These are phyloP conservation scores for Agrostemma githago DNA, from an alignment of 148 eudicot species.

Conservation along the genomic window DNA sequence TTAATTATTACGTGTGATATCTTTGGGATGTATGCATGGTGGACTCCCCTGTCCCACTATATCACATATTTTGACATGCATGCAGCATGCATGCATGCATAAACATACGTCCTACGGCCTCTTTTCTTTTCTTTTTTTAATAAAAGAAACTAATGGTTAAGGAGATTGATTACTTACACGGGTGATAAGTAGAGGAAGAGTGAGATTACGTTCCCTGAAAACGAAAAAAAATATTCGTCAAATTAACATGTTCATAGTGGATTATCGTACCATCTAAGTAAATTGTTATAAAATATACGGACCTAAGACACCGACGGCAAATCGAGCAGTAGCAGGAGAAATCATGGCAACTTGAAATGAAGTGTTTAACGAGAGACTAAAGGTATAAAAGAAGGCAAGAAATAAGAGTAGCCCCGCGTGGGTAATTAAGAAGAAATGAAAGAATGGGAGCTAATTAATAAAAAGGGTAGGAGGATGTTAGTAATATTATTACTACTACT, in stretches of 20 bases:
- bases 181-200: slow-evolving; percentile 31
- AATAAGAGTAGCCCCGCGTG: background rate
- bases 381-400: background rate
- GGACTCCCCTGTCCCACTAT: background rate
- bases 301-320: slow-evolving; percentile 37
- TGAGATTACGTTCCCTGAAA: slow-evolving; percentile 32
- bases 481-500: background rate
- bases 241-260: background rate
- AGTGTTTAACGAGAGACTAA: background rate
- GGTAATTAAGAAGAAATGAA: background rate
- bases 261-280: background rate
- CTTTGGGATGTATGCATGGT: background rate
- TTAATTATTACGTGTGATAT: background rate
- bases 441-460: slow-evolving; percentile 2
- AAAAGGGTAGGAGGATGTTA: background rate
- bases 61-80: background rate
- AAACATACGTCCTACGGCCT: background rate
- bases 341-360: slow-evolving; percentile 17
- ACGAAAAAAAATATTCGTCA: background rate
- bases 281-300: slow-evolving; percentile 27
- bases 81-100: background rate
- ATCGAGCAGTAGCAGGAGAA: slow-evolving; percentile 27
- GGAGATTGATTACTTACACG: slow-evolving; percentile 21
- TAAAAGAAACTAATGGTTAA: background rate
- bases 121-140: background rate